phyloP scores from a whole-genome alignment of 1,284 basidiomycete genomes.

The Trametes polyzona region DNA sequence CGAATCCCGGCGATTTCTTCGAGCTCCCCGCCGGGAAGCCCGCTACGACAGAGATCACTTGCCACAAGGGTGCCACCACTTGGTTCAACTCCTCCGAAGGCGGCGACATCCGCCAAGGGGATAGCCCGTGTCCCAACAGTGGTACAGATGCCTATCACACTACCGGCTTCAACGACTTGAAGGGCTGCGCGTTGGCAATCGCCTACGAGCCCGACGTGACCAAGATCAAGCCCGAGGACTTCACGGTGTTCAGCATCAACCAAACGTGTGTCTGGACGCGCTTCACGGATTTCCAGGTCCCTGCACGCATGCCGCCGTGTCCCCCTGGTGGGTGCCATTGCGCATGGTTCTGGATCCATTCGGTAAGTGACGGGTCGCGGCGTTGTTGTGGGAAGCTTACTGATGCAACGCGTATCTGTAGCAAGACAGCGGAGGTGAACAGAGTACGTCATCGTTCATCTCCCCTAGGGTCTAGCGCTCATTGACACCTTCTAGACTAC shows the following conservation, averaged over 20 bases:
- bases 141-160: conserved; percentile 53
- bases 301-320: conserved; percentile 69
- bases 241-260: conserved; percentile 73
- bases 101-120: conserved; percentile 50
- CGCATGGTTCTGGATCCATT: conserved; percentile 77
- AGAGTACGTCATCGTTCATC: conserved; percentile 42
- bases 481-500: conserved; percentile 48
- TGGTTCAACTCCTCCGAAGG: conserved; percentile 51
- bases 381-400: not conserved
- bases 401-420: conserved; percentile 6
- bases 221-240: conserved; percentile 63
- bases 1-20: conserved; percentile 56
- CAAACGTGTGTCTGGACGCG: conserved; percentile 73
- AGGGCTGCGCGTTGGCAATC: conserved; percentile 71
- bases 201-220: conserved; percentile 64
- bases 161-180: conserved; percentile 52
- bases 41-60: conserved; percentile 56
- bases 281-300: conserved; percentile 67
- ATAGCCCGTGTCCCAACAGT: conserved; percentile 54
- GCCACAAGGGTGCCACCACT: conserved; percentile 59
- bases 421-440: conserved; percentile 47
- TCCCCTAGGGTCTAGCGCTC: too few species aligned
- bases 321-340: conserved; percentile 67
- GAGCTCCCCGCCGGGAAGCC: conserved; percentile 56
- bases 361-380: conserved; percentile 37